These are phyloP conservation scores for Amanita jacksonii DNA, from an alignment of 768 basidiomycete genomes.

Conservation along the genomic window DNA sequence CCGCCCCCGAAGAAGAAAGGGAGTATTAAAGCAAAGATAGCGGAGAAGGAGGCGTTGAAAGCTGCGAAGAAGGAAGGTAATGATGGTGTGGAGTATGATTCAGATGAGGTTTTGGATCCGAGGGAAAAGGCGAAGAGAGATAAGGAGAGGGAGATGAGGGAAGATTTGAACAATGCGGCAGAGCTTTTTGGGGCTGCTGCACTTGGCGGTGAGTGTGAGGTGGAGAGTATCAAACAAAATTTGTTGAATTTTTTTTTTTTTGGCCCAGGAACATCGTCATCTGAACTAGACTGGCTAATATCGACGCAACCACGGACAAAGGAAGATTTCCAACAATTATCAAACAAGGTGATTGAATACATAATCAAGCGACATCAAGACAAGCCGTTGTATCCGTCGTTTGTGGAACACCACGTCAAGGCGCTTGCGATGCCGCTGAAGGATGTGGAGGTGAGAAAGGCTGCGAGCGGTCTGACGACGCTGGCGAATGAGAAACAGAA, in stretches of 20 bases:
- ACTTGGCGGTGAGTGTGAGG: slow-evolving; percentile 41
- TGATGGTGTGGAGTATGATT: slow-evolving; percentile 42
- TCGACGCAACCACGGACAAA: slow-evolving; percentile 80
- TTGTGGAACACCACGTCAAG: slow-evolving; percentile 78
- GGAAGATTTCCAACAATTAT: slow-evolving; percentile 75
- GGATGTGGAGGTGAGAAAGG: slow-evolving; percentile 85
- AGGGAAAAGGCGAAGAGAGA: slow-evolving; percentile 68
- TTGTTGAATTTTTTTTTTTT: no score
- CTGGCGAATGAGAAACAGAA: slow-evolving; percentile 43
- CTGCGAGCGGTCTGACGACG: slow-evolving; percentile 71
- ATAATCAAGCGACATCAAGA: slow-evolving; percentile 71
- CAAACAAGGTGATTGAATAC: slow-evolving; percentile 60
- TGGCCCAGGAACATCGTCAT: slow-evolving; percentile 50
- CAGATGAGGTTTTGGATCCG: slow-evolving; percentile 72
- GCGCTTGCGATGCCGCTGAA: slow-evolving; percentile 50
- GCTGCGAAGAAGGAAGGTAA: slow-evolving; percentile 37
- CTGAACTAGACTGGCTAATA: slow-evolving; percentile 62
- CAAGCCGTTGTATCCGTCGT: slow-evolving; percentile 76
- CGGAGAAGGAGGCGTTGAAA: slow-evolving; percentile 81
- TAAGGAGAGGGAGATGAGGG: slow-evolving; percentile 72
- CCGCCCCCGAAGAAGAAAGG: slow-evolving; percentile 80
- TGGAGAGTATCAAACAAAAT: no score
- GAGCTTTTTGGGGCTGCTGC: slow-evolving; percentile 69
- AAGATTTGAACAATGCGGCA: slow-evolving; percentile 80
- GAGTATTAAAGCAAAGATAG: slow-evolving; percentile 82